phyloP scores from a whole-genome alignment of 169 alveolate genomes.

The Plasmodium cynomolgi region DNA sequence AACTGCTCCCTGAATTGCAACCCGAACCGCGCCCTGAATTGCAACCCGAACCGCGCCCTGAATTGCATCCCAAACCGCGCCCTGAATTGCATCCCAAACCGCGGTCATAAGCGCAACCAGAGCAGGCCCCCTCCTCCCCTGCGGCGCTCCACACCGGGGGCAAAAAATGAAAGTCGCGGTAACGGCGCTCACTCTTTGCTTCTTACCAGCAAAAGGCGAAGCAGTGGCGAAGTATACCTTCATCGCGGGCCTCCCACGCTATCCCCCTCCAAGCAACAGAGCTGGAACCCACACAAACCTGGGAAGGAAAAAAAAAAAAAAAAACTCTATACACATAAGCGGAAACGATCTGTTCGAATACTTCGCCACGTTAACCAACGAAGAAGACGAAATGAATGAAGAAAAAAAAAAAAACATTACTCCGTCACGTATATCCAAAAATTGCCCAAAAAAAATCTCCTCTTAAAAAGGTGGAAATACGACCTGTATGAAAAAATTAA shows the following conservation, averaged over 20 bases:
- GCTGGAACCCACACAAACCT: not conserved
- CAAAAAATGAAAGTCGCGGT: not conserved
- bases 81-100: not conserved
- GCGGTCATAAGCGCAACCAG: not conserved
- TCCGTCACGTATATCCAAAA: constrained; percentile 64
- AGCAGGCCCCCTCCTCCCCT: not conserved
- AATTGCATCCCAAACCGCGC: not conserved
- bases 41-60: not conserved
- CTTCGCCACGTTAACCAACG: constrained; percentile 3
- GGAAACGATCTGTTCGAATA: constrained; percentile 60
- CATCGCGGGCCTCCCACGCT: not conserved
- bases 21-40: not conserved
- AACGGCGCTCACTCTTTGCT: not conserved
- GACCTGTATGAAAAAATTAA: constrained; percentile 67
- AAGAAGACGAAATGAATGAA: constrained; percentile 35
- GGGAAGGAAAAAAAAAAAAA: not conserved
- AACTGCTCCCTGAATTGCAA: too few species aligned
- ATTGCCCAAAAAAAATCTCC: constrained; percentile 46
- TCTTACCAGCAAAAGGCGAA: not conserved
- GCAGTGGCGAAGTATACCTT: not conserved
- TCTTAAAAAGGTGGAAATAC: constrained; percentile 68
- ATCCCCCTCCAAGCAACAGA: not conserved
- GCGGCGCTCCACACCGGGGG: not conserved
- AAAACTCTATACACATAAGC: constrained; percentile 2
- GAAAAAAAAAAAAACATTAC: constrained; percentile 31